A percentile compares a stretch with the other conserved stretches of the same genome.
Conservation (phyloP, 1,284 basidiomycete species). For the Ganoderma lucidum region DNA sequence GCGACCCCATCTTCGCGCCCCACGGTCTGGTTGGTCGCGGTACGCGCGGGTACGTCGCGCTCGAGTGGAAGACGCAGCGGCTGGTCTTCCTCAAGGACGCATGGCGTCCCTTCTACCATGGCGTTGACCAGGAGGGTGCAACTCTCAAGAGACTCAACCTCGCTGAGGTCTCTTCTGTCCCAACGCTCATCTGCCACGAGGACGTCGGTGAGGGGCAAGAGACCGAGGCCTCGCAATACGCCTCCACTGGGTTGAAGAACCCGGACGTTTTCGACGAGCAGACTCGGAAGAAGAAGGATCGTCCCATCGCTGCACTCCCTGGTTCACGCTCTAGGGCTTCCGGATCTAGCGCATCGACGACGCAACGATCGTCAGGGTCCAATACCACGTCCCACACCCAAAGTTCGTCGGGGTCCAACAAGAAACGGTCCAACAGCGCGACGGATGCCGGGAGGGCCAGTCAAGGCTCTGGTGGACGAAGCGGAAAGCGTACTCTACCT, state of each 20-base stretch:
- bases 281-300: not conserved
- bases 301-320: not conserved
- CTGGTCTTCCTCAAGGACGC: conserved; percentile 20
- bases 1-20: not conserved
- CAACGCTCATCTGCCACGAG: conserved; percentile 1
- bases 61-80: conserved; percentile 9
- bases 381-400: not conserved
- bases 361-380: not conserved
- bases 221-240: not conserved
- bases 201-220: not conserved
- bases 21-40: conserved; percentile 8
- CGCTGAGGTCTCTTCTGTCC: not conserved
- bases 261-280: not conserved
- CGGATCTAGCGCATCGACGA: not conserved
- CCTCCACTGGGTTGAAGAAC: not conserved
- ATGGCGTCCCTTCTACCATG: conserved; percentile 1
- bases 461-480: not conserved
- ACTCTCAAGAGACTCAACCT: not conserved
- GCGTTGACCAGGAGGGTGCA: not conserved
- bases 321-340: not conserved
- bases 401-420: not conserved
- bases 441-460: not conserved
- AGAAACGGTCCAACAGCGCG: not conserved
- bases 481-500: not conserved
- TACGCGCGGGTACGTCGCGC: conserved; percentile 13